These are phyloP conservation scores for Miamiensis avidus DNA, from an alignment of 169 alveolate genomes.

Conservation along the genomic window DNA sequence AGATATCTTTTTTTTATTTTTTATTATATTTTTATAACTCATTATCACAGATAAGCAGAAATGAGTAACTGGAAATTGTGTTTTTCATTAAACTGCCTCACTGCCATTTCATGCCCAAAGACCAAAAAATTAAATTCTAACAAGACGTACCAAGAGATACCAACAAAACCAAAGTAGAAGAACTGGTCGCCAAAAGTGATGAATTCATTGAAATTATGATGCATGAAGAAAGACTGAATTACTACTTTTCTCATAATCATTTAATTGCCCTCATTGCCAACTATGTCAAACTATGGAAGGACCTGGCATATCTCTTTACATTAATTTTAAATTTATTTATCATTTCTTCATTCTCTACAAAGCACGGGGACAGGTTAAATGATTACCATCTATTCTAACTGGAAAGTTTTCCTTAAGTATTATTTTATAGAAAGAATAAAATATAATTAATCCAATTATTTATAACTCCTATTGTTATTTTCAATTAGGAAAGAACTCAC, in stretches of 20 bases:
- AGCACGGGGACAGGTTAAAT: constrained; percentile 12
- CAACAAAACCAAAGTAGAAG: constrained; percentile 58
- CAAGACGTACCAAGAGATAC: constrained; percentile 47
- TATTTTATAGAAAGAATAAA: background rate
- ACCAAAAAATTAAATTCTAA: constrained; percentile 48
- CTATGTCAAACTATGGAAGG: constrained; percentile 66
- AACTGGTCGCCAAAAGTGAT: constrained; percentile 27
- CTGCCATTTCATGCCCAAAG: constrained; percentile 32
- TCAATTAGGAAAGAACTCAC: background rate
- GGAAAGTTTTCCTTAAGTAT: background rate
- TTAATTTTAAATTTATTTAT: constrained; percentile 46
- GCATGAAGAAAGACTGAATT: constrained; percentile 48
- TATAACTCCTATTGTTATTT: background rate
- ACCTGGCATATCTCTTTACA: constrained; percentile 58
- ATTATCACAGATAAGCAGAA: background rate
- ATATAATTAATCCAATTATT: background rate
- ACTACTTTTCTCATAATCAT: constrained; percentile 17
- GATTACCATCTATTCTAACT: background rate
- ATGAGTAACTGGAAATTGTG: background rate
- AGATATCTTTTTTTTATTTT: constrained; percentile 43
- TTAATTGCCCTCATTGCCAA: constrained; percentile 43
- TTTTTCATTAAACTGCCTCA: constrained; percentile 32
- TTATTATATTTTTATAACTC: constrained; percentile 24
- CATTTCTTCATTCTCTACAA: constrained; percentile 48
- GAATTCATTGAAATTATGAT: constrained; percentile 49